Evolutionary conservation across 1,284 basidiomycete species (phyloP), one percentile per base, ranked within the genome.

Genomic region (Pisolithus thermaeus): DNA sequence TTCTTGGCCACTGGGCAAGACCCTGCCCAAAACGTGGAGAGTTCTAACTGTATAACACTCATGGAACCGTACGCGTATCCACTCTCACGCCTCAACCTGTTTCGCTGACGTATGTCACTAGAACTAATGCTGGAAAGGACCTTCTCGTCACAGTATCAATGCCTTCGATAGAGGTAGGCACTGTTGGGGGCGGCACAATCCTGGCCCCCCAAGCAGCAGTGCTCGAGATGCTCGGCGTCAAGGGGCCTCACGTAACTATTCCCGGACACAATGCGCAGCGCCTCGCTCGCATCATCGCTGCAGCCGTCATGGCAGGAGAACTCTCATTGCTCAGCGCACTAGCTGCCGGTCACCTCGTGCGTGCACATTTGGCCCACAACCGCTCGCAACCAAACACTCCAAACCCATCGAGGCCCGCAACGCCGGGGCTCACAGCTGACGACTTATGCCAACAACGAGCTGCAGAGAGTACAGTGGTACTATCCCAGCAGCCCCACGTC

Each of bases 1-100:
- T 99, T 90, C 76, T 75, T 99, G 55, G 97, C 97, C n/a, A 96
- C 93, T 44, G 97, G 97, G 20, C 97, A 99, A 74, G 97, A 99
- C 66, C 97, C 97, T 3, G 97, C 97, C 16, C 96, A 99, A 76
- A 97, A 98, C 70, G 96, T 99, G 23, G 97, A 97, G 75, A 95
- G 91, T 57, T 96, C 93, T 49, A 96, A 92, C 69, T 99, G 97
- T 71, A 97, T 99, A 77, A 99, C 95, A 7, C 74, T 97, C 48
- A 98, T 98, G 95, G 97, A 99, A 71, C 84, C 94, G 84, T 94
- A 68, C 71, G 89, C 89, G 2, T 12, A 35, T 44, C 27, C 45
- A 50, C 50, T 49, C 25, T 52, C 49, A 42, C 49, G 39, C 43
- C 22, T 39, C 27, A 32, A 1, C 14, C 9, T 41, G 5, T 6